These are phyloP conservation scores for Penicillium lagena DNA, from an alignment of 495 filamentous ascomycete species.

Conservation along the genomic window DNA sequence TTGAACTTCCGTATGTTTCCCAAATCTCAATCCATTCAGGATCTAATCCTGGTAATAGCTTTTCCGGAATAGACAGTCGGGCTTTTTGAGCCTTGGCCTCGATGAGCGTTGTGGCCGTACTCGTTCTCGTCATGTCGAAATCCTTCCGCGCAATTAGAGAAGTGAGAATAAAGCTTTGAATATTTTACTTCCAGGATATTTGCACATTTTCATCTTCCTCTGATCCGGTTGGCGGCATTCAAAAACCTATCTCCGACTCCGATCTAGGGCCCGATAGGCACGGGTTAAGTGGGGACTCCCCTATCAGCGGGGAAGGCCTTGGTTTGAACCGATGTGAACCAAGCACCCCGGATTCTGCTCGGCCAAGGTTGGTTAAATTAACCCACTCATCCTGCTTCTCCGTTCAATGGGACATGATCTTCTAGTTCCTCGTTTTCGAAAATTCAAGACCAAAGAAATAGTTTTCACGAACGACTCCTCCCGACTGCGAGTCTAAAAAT, in stretches of 20 bases:
- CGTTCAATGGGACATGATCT: too few species aligned
- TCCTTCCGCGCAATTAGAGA: too few species aligned
- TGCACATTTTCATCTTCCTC: too few species aligned
- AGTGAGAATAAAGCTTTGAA: too few species aligned
- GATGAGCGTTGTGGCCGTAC: not conserved
- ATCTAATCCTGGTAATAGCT: conserved; percentile 7
- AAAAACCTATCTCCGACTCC: not conserved
- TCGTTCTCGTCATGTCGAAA: not conserved
- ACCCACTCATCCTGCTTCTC: not conserved
- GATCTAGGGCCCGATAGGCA: conserved; percentile 1
- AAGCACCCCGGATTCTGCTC: not conserved
- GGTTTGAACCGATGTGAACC: too few species aligned
- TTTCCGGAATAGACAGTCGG: conserved; percentile 8
- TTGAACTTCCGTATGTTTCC: conserved; percentile 7
- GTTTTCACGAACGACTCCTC: too few species aligned
- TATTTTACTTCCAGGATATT: too few species aligned
- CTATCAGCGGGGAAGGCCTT: conserved; percentile 1
- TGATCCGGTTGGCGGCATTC: conserved; percentile 1
- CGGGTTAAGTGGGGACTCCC: not conserved
- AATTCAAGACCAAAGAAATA: too few species aligned
- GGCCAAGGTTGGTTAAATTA: not conserved
- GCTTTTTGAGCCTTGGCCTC: not conserved
- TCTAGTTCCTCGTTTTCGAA: too few species aligned
- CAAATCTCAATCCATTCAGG: conserved; percentile 14
- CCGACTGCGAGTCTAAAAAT: too few species aligned